A percentile compares a stretch with the other conserved stretches of the same genome.
Evolutionary conservation across 805 yeast species (phyloP).

Genomic region (Torulaspora quercuum): DNA sequence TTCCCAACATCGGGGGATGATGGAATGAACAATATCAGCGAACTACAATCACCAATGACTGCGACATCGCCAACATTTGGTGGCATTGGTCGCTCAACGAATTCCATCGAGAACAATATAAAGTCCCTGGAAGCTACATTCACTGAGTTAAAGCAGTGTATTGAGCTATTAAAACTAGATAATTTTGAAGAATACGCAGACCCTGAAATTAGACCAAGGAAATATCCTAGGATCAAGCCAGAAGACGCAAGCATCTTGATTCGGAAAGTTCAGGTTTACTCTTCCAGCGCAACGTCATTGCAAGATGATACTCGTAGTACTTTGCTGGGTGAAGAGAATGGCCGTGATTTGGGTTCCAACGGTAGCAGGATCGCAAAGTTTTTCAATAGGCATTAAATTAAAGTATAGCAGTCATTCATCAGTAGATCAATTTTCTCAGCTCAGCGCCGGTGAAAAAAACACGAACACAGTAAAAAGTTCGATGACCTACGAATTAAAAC

Average conservation of each 20-base stretch:
- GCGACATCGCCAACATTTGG: slow-evolving; percentile 26
- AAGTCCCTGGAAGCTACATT: slow-evolving; percentile 69
- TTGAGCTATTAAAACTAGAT: slow-evolving; percentile 64
- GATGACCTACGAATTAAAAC: neutral
- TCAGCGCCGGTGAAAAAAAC: slow-evolving; percentile 5
- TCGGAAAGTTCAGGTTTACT: slow-evolving; percentile 40
- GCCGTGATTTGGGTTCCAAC: slow-evolving; percentile 15
- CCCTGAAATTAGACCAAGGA: slow-evolving; percentile 52
- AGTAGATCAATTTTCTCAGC: neutral
- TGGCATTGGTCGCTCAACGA: slow-evolving; percentile 18
- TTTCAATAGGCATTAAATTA: slow-evolving; percentile 25
- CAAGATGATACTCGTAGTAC: slow-evolving; percentile 13
- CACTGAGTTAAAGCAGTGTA: slow-evolving; percentile 73
- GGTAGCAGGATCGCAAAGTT: slow-evolving; percentile 29
- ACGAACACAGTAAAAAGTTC: neutral
- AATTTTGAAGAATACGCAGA: slow-evolving; percentile 61
- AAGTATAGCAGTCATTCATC: neutral
- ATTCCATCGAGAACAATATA: slow-evolving; percentile 33
- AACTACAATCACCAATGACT: slow-evolving; percentile 19
- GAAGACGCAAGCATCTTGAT: slow-evolving; percentile 65
- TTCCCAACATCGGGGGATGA: slow-evolving; percentile 30
- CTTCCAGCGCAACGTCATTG: slow-evolving; percentile 6
- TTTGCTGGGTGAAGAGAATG: slow-evolving; percentile 8
- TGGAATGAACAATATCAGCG: slow-evolving; percentile 21
- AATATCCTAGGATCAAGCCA: slow-evolving; percentile 69